phyloP scores from a whole-genome alignment of 306 rosid species.

The Cicer pinnatifidum region DNA sequence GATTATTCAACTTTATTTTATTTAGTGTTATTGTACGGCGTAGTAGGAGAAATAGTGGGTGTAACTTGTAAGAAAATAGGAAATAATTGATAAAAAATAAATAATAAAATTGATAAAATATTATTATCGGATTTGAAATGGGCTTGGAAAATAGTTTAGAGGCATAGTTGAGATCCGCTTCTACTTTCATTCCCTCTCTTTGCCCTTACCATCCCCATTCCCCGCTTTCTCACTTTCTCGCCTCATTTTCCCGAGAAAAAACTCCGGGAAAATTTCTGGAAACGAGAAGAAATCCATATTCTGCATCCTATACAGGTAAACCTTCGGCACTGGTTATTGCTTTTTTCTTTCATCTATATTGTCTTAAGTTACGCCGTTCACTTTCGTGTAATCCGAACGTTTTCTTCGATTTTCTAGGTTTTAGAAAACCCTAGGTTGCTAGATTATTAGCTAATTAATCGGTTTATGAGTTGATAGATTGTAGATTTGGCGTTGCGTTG shows the following conservation, averaged over 20 bases:
- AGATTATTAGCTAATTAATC: neutral
- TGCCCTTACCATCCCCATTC: neutral
- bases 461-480: neutral
- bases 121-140: conserved; percentile 12
- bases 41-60: no score
- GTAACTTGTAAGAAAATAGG: neutral
- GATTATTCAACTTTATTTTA: no score
- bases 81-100: neutral
- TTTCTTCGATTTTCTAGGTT: neutral
- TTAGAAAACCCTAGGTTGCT: conserved; percentile 5
- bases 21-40: no score
- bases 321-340: neutral
- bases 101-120: neutral
- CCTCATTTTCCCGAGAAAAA: neutral
- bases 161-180: conserved; percentile 30
- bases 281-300: neutral
- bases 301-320: neutral
- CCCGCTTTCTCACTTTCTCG: neutral
- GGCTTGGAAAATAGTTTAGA: neutral
- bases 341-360: no score
- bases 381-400: neutral
- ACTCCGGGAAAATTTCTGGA: neutral
- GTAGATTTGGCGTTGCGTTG: neutral
- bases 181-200: conserved; percentile 7
- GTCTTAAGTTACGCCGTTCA: neutral